Evolutionary conservation across 805 yeast species (phyloP).

Genomic region (Ogataea nonfermentans): DNA sequence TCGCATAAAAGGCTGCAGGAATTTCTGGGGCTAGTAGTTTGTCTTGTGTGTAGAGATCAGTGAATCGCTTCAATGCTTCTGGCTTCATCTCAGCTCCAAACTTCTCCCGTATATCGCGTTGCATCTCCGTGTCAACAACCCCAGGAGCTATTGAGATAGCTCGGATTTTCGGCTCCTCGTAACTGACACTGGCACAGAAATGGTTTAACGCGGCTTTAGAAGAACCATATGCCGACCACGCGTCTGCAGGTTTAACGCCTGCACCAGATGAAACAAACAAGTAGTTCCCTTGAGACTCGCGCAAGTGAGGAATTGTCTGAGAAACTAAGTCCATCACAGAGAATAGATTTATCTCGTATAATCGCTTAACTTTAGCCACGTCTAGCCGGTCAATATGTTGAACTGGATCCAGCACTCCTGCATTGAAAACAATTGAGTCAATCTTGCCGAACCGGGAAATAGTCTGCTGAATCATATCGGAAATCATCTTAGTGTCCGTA

Average conservation of each 20-base stretch:
- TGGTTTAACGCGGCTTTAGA: slow-evolving; percentile 91
- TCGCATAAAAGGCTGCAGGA: slow-evolving; percentile 71
- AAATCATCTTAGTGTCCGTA: slow-evolving; percentile 38
- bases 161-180: slow-evolving; percentile 60
- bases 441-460: slow-evolving; percentile 52
- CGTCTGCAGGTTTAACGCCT: slow-evolving; percentile 56
- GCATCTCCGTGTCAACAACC: slow-evolving; percentile 91
- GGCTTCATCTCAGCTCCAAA: slow-evolving; percentile 60
- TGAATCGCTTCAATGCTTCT: slow-evolving; percentile 59
- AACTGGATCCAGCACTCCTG: slow-evolving; percentile 84
- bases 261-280: slow-evolving; percentile 93
- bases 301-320: slow-evolving; percentile 56
- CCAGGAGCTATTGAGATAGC: slow-evolving; percentile 88
- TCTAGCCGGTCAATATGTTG: slow-evolving; percentile 50
- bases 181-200: slow-evolving; percentile 61
- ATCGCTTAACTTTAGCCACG: slow-evolving; percentile 54
- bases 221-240: slow-evolving; percentile 92
- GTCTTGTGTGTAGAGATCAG: slow-evolving; percentile 55
- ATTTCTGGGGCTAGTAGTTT: slow-evolving; percentile 64
- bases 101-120: slow-evolving; percentile 66
- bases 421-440: slow-evolving; percentile 70
- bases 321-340: slow-evolving; percentile 62
- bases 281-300: slow-evolving; percentile 55
- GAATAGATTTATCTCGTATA: slow-evolving; percentile 77
- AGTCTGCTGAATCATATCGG: slow-evolving; percentile 44